Percentiles rank a stretch among this genome's conserved stretches.
phyloP scores from a whole-genome alignment of 2,329 filamentous ascomycete genomes.

The Dryadomyces sulphureus region DNA sequence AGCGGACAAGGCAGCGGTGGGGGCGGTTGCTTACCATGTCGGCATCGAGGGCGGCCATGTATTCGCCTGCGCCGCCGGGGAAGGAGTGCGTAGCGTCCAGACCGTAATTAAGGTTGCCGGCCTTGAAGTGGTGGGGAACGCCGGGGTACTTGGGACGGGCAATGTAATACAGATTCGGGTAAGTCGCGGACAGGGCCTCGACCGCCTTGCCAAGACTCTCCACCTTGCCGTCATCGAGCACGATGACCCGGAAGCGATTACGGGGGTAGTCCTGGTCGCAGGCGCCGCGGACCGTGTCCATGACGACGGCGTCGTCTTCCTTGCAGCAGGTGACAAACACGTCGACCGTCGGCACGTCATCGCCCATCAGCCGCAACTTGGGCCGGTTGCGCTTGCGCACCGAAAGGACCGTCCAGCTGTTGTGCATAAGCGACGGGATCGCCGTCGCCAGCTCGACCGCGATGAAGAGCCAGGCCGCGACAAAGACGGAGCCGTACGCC shows the following conservation, averaged over 20 bases:
- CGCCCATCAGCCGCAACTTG: slow-evolving; percentile 34
- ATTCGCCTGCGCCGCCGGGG: slow-evolving; percentile 38
- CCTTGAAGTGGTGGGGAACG: slow-evolving; percentile 43
- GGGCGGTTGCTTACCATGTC: slow-evolving; percentile 32
- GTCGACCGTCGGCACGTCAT: slow-evolving; percentile 37
- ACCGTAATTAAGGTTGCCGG: slow-evolving; percentile 49
- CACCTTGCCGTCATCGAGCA: slow-evolving; percentile 40
- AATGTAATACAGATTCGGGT: slow-evolving; percentile 37
- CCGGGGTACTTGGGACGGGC: slow-evolving; percentile 32
- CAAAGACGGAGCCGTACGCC: slow-evolving; percentile 22
- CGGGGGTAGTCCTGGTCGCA: slow-evolving; percentile 38
- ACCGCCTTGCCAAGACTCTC: slow-evolving; percentile 19
- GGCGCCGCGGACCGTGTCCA: slow-evolving; percentile 40
- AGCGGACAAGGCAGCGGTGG: background rate
- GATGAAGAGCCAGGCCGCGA: slow-evolving; percentile 42
- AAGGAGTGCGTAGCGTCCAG: slow-evolving; percentile 33
- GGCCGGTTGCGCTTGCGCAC: slow-evolving; percentile 36
- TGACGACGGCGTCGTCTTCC: slow-evolving; percentile 38
- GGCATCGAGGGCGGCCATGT: slow-evolving; percentile 47
- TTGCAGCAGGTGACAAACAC: slow-evolving; percentile 42
- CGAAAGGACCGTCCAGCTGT: slow-evolving; percentile 41
- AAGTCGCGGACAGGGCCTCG: slow-evolving; percentile 23
- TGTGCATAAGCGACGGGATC: slow-evolving; percentile 40
- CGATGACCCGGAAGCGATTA: slow-evolving; percentile 36
- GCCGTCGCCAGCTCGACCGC: slow-evolving; percentile 37